phyloP scores from a whole-genome alignment of 1,284 basidiomycete genomes.

The Melanopsichium pennsylvanicum region DNA sequence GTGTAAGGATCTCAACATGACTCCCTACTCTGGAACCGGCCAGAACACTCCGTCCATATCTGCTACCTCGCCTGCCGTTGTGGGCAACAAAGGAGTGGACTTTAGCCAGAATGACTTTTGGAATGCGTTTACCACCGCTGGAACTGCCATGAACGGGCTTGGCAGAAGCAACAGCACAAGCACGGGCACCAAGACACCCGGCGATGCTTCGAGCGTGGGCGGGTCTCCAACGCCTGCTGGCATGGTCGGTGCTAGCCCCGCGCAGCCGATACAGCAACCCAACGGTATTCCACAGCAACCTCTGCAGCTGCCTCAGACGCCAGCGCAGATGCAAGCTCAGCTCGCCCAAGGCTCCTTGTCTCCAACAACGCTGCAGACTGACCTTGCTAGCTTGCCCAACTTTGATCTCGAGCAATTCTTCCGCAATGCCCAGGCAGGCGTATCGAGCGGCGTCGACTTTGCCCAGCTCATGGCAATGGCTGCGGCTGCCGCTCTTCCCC shows the following conservation, averaged over 20 bases:
- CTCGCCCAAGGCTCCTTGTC: constrained; percentile 56
- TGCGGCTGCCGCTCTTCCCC: constrained; percentile 33
- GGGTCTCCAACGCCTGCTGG: constrained; percentile 25
- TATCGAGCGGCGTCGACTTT: constrained; percentile 60
- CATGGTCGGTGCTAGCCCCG: constrained; percentile 4
- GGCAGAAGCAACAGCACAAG: constrained; percentile 46
- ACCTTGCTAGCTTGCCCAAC: constrained; percentile 55
- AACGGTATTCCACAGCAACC: constrained; percentile 13
- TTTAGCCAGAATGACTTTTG: constrained; percentile 46
- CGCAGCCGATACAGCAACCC: constrained; percentile 14
- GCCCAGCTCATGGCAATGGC: constrained; percentile 73
- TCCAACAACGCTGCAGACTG: constrained; percentile 48
- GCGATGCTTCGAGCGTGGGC: constrained; percentile 33
- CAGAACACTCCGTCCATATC: constrained; percentile 36
- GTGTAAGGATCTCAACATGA: constrained; percentile 48
- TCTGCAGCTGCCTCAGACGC: constrained; percentile 23
- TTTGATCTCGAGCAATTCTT: constrained; percentile 59
- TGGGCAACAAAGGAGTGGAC: constrained; percentile 21
- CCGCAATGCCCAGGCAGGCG: constrained; percentile 46
- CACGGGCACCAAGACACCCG: constrained; percentile 40
- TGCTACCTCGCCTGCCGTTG: constrained; percentile 19
- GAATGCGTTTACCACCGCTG: constrained; percentile 43
- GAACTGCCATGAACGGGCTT: constrained; percentile 28
- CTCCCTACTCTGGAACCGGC: constrained; percentile 38
- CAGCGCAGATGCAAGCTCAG: constrained; percentile 37